phyloP scores from a whole-genome alignment of 345 rosid genomes.

The Hibiscus mutabilis region DNA sequence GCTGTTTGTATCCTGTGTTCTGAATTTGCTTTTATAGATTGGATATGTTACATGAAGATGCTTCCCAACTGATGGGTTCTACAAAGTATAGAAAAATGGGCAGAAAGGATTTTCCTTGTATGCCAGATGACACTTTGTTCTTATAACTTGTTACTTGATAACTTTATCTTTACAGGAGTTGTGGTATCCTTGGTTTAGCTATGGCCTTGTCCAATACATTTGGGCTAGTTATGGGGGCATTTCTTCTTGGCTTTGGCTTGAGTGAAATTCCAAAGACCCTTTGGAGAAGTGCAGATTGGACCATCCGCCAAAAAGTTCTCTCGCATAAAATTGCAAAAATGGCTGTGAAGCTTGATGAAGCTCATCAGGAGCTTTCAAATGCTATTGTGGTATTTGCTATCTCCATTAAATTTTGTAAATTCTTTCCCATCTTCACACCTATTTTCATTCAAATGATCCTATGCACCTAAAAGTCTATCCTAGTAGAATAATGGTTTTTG shows the following conservation, averaged over 20 bases:
- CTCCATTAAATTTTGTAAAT: not conserved
- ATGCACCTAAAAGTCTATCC: not conserved
- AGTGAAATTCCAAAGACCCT: slow-evolving; percentile 85
- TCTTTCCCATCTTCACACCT: not conserved
- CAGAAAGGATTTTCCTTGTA: not conserved
- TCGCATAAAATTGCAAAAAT: slow-evolving; percentile 95
- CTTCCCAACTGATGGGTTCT: not conserved
- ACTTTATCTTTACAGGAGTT: slow-evolving; percentile 35
- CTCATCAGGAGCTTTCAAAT: slow-evolving; percentile 94
- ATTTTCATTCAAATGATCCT: not conserved
- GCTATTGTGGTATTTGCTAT: slow-evolving; percentile 77
- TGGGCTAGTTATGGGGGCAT: slow-evolving; percentile 96
- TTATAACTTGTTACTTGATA: not conserved
- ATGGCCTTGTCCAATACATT: slow-evolving; percentile 98
- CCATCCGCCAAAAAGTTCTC: slow-evolving; percentile 83
- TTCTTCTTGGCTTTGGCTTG: slow-evolving; percentile 98
- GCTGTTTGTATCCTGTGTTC: not conserved
- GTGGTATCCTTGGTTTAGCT: slow-evolving; percentile 75
- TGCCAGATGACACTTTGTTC: not conserved
- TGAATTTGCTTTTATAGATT: not conserved
- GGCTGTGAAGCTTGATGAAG: slow-evolving; percentile 94
- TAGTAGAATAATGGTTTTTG: not conserved
- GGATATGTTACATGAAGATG: not conserved
- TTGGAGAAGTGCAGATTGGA: slow-evolving; percentile 94
- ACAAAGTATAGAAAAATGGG: not conserved